A percentile compares a stretch with the other conserved stretches of the same genome.
phyloP scores from a whole-genome alignment of 2,329 filamentous ascomycete genomes.

The Xylaria sp. region DNA sequence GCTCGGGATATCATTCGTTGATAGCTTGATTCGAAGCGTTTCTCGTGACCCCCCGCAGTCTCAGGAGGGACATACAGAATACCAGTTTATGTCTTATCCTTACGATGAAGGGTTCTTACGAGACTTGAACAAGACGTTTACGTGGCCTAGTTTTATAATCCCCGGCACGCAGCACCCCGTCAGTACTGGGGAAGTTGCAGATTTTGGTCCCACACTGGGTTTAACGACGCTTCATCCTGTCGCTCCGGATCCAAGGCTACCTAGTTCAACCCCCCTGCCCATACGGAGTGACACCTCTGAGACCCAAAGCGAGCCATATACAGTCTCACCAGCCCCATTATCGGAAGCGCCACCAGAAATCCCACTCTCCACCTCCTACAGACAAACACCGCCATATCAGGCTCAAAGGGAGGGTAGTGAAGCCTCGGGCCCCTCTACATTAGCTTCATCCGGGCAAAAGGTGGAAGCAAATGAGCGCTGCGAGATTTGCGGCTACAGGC shows the following conservation, averaged over 20 bases:
- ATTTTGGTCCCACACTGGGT: slow-evolving; percentile 26
- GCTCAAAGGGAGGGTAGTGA: slow-evolving; percentile 22
- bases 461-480: slow-evolving; percentile 54
- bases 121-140: slow-evolving; percentile 30
- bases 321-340: slow-evolving; percentile 26
- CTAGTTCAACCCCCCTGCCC: slow-evolving; percentile 12
- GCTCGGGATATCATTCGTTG: slow-evolving; percentile 49
- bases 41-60: slow-evolving; percentile 29
- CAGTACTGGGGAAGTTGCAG: slow-evolving; percentile 4
- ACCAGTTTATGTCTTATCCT: slow-evolving; percentile 27
- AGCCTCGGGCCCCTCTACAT: slow-evolving; percentile 15
- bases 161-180: slow-evolving; percentile 25
- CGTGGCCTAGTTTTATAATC: slow-evolving; percentile 18
- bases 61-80: slow-evolving; percentile 27
- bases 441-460: slow-evolving; percentile 39
- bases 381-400: slow-evolving; percentile 25
- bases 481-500: slow-evolving; percentile 59
- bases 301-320: slow-evolving; percentile 30
- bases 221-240: slow-evolving; percentile 24
- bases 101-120: slow-evolving; percentile 34
- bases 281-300: slow-evolving; percentile 23
- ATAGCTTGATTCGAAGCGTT: slow-evolving; percentile 44
- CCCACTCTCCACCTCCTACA: slow-evolving; percentile 21
- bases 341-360: slow-evolving; percentile 24
- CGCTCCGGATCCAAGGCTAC: slow-evolving; percentile 18